A percentile compares a stretch with the other conserved stretches of the same genome.
Conservation (phyloP, 2,329 filamentous ascomycete species). For the Cladophialophora bantiana region DNA sequence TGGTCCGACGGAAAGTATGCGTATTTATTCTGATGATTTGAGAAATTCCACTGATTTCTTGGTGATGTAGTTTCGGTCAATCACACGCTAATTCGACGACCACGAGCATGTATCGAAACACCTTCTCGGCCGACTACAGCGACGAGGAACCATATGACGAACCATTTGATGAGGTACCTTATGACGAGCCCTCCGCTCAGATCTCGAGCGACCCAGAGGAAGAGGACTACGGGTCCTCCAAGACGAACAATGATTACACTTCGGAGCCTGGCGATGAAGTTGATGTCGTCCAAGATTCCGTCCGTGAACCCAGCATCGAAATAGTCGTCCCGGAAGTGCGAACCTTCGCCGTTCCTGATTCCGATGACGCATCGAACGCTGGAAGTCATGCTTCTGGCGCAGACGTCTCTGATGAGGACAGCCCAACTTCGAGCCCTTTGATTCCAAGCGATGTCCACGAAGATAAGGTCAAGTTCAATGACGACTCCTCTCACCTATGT, state of each 20-base stretch:
- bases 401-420: slow-evolving; percentile 26
- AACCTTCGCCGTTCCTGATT: slow-evolving; percentile 35
- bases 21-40: background rate
- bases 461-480: background rate
- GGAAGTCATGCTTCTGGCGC: slow-evolving; percentile 24
- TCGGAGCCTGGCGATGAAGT: slow-evolving; percentile 24
- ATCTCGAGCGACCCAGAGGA: slow-evolving; percentile 8
- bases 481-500: background rate
- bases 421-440: slow-evolving; percentile 28
- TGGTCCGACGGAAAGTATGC: slow-evolving; percentile 43
- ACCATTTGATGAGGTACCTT: slow-evolving; percentile 33
- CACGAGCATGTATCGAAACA: slow-evolving; percentile 43
- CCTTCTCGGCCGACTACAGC: slow-evolving; percentile 51
- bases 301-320: slow-evolving; percentile 32
- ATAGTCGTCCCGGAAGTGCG: slow-evolving; percentile 27
- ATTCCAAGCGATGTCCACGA: background rate
- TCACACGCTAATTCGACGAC: background rate
- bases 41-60: background rate
- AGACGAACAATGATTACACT: slow-evolving; percentile 10
- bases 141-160: slow-evolving; percentile 35
- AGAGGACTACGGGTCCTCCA: slow-evolving; percentile 14
- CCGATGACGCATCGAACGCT: slow-evolving; percentile 33
- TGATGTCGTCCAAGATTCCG: slow-evolving; percentile 35
- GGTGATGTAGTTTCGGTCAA: background rate
- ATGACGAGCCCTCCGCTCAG: slow-evolving; percentile 14